Conservation (phyloP, 768 basidiomycete genomes). For the Arthromyces matolae region DNA sequence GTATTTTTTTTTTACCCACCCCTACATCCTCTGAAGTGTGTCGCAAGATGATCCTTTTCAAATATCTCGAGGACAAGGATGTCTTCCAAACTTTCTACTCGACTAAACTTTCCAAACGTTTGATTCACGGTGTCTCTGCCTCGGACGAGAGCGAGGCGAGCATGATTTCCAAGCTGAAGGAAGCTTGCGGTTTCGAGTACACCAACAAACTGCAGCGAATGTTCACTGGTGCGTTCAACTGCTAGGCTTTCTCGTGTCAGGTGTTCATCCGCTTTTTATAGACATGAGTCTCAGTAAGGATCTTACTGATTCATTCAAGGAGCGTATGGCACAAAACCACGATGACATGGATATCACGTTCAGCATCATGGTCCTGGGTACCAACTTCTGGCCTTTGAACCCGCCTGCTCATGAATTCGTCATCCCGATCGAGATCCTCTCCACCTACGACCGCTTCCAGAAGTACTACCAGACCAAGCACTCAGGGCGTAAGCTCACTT, state of each 20-base stretch:
- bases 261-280: slow-evolving; percentile 23
- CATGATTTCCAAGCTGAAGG: slow-evolving; percentile 99
- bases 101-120: slow-evolving; percentile 91
- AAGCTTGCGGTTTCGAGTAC: slow-evolving; percentile 97
- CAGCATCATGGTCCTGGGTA: slow-evolving; percentile 91
- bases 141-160: slow-evolving; percentile 97
- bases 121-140: slow-evolving; percentile 88
- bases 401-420: slow-evolving; percentile 84
- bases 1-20: slow-evolving; percentile 26
- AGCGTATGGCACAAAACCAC: slow-evolving; percentile 87
- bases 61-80: slow-evolving; percentile 98
- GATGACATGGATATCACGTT: slow-evolving; percentile 90
- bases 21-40: slow-evolving; percentile 20
- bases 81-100: slow-evolving; percentile 99
- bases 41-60: slow-evolving; percentile 93
- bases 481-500: slow-evolving; percentile 92
- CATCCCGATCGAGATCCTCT: slow-evolving; percentile 82
- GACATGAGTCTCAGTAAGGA: slow-evolving; percentile 97
- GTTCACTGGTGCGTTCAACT: slow-evolving; percentile 78
- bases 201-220: slow-evolving; percentile 97
- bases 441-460: slow-evolving; percentile 89
- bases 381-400: slow-evolving; percentile 95
- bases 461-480: slow-evolving; percentile 95
- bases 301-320: slow-evolving; percentile 95
- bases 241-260: not conserved